Percentiles rank a stretch among this genome's conserved stretches.
phyloP scores from a whole-genome alignment of 1,139 yeast genomes.

The Groenewaldozyma sp. region DNA sequence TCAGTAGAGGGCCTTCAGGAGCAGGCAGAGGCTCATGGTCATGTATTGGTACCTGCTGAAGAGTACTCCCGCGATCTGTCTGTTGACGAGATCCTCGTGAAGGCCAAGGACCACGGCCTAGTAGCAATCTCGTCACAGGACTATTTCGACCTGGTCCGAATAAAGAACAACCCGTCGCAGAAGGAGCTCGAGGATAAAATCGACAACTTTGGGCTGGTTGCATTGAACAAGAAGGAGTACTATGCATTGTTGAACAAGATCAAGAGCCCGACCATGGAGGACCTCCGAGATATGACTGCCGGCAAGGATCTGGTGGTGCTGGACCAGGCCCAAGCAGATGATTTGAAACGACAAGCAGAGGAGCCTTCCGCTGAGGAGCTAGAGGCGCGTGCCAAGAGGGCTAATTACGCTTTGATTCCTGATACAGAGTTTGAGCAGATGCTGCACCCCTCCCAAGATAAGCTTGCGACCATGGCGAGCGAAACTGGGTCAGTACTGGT shows the following conservation, averaged over 20 bases:
- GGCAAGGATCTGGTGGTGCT: constrained; percentile 16
- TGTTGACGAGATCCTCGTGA: constrained; percentile 13
- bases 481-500: too few species aligned
- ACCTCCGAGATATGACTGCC: constrained; percentile 18
- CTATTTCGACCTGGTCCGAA: constrained; percentile 17
- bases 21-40: constrained; percentile 18
- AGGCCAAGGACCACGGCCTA: constrained; percentile 17
- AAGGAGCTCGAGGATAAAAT: constrained; percentile 21
- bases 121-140: constrained; percentile 18
- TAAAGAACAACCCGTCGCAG: constrained; percentile 14
- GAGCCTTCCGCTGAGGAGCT: constrained; percentile 21
- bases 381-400: constrained; percentile 12
- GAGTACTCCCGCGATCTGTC: constrained; percentile 9
- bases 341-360: constrained; percentile 16
- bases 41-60: constrained; percentile 18
- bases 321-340: constrained; percentile 22
- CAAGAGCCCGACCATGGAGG: constrained; percentile 21
- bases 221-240: constrained; percentile 34
- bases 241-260: constrained; percentile 14
- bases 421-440: too few species aligned
- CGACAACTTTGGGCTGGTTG: constrained; percentile 16
- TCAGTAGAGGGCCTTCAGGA: constrained; percentile 20
- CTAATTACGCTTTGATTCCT: too few species aligned
- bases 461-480: too few species aligned
- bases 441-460: too few species aligned